These are phyloP conservation scores for Pleurotus eryngii DNA, from an alignment of 768 basidiomycete genomes.

Conservation along the genomic window DNA sequence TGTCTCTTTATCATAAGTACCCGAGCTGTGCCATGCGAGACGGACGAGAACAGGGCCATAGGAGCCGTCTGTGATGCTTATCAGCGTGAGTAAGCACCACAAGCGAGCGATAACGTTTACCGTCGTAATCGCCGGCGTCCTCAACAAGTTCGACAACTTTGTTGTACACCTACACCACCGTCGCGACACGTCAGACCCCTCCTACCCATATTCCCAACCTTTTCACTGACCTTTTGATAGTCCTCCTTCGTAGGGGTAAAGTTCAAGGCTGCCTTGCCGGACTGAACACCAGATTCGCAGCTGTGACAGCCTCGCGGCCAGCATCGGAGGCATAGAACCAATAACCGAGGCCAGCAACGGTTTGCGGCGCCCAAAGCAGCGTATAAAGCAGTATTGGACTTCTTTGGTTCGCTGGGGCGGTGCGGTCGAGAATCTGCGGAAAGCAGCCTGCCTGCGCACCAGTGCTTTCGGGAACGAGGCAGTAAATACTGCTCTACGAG, in stretches of 20 bases:
- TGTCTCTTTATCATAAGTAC: constrained; percentile 82
- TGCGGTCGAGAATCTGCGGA: constrained; percentile 60
- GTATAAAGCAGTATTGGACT: constrained; percentile 57
- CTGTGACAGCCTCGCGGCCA: constrained; percentile 48
- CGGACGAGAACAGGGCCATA: constrained; percentile 86
- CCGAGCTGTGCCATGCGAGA: constrained; percentile 92
- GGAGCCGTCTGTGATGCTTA: constrained; percentile 62
- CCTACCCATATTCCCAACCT: not conserved
- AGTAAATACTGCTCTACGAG: constrained; percentile 41
- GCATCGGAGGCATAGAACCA: constrained; percentile 49
- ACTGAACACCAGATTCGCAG: constrained; percentile 58
- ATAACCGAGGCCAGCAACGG: constrained; percentile 61
- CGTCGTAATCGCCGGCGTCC: constrained; percentile 82
- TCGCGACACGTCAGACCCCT: not conserved
- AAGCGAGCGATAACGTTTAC: constrained; percentile 35
- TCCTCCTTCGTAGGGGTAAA: constrained; percentile 79
- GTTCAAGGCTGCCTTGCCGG: constrained; percentile 60
- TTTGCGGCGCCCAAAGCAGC: constrained; percentile 59
- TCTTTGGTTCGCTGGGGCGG: constrained; percentile 45
- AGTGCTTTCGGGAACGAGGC: constrained; percentile 23
- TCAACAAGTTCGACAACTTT: constrained; percentile 76
- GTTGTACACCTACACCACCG: constrained; percentile 74
- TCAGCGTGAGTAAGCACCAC: constrained; percentile 11
- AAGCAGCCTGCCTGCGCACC: constrained; percentile 35
- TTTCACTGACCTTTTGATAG: constrained; percentile 72